Conservation (phyloP, 2,329 filamentous ascomycete species). For the Aulographum hederae region DNA sequence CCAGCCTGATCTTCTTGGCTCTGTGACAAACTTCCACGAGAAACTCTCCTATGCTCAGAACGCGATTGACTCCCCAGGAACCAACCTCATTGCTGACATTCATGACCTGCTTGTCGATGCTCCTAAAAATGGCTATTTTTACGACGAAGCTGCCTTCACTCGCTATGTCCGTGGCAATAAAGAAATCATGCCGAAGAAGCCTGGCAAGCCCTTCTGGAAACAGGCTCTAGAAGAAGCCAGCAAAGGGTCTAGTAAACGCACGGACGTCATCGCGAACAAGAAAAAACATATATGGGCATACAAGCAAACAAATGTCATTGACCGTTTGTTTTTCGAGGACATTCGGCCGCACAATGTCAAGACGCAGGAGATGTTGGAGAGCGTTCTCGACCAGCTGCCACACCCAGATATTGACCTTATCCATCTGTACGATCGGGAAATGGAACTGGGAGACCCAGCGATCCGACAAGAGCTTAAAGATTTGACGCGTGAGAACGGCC, state of each 20-base stretch:
- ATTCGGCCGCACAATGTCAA: conserved; percentile 9
- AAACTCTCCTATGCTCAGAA: conserved; percentile 35
- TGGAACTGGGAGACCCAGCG: conserved; percentile 7
- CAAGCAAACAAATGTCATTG: neutral
- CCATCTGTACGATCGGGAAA: conserved; percentile 3
- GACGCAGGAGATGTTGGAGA: conserved; percentile 6
- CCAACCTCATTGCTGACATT: conserved; percentile 17
- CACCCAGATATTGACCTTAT: conserved; percentile 4
- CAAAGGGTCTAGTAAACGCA: neutral
- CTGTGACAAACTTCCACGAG: conserved; percentile 46
- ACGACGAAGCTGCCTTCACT: conserved; percentile 26
- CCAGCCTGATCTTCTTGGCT: conserved; percentile 38
- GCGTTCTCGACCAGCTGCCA: conserved; percentile 1
- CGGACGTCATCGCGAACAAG: conserved; percentile 10
- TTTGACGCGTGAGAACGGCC: neutral
- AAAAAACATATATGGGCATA: conserved; percentile 7
- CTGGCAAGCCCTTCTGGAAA: conserved; percentile 16
- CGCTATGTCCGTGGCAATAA: conserved; percentile 34
- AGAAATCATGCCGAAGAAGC: conserved; percentile 36
- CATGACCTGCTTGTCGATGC: conserved; percentile 29
- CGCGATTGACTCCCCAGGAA: conserved; percentile 8
- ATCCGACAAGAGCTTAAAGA: too few relatives aligned
- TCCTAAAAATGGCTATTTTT: conserved; percentile 28
- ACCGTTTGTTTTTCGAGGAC: conserved; percentile 7
- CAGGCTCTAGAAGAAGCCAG: neutral